A percentile compares a stretch with the other conserved stretches of the same genome.
phyloP scores from a whole-genome alignment of 192 early-diverging fungal species.

The Backusella australiensis region DNA sequence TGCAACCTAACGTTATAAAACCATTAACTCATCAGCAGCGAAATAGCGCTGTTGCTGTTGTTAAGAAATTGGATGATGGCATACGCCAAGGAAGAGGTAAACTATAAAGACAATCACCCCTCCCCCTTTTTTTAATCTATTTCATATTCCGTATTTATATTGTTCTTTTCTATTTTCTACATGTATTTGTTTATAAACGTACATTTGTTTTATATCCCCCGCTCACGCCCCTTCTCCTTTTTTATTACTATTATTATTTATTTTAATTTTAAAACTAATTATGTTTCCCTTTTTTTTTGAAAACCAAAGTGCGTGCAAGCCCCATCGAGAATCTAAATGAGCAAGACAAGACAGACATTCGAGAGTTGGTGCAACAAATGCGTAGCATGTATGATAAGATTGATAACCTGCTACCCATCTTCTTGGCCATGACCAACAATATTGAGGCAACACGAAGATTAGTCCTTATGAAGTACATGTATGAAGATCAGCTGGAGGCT shows the following conservation, averaged over 20 bases:
- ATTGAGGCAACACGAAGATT: slow-evolving; percentile 44
- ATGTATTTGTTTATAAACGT: background rate
- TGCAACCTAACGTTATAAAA: slow-evolving; percentile 3
- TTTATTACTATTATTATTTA: background rate
- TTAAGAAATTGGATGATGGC: slow-evolving; percentile 38
- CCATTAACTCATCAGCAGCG: slow-evolving; percentile 21
- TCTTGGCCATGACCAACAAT: slow-evolving; percentile 46
- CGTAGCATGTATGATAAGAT: slow-evolving; percentile 44
- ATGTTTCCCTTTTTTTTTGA: background rate
- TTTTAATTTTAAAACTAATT: too few relatives aligned
- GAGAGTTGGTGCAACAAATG: slow-evolving; percentile 36
- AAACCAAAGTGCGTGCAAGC: slow-evolving; percentile 26
- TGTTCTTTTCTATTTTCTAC: background rate
- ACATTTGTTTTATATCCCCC: background rate
- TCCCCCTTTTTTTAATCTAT: background rate
- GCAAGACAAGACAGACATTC: slow-evolving; percentile 45
- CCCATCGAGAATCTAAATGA: slow-evolving; percentile 33
- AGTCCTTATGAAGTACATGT: slow-evolving; percentile 54
- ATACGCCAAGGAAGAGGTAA: slow-evolving; percentile 40
- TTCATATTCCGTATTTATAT: background rate
- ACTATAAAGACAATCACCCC: background rate
- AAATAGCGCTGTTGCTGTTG: slow-evolving; percentile 28
- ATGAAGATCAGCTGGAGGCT: slow-evolving; percentile 46
- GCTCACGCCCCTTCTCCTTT: background rate
- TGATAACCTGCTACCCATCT: slow-evolving; percentile 47